Conservation (phyloP, 768 basidiomycete genomes). For the Brasilioporus rufonigricans region DNA sequence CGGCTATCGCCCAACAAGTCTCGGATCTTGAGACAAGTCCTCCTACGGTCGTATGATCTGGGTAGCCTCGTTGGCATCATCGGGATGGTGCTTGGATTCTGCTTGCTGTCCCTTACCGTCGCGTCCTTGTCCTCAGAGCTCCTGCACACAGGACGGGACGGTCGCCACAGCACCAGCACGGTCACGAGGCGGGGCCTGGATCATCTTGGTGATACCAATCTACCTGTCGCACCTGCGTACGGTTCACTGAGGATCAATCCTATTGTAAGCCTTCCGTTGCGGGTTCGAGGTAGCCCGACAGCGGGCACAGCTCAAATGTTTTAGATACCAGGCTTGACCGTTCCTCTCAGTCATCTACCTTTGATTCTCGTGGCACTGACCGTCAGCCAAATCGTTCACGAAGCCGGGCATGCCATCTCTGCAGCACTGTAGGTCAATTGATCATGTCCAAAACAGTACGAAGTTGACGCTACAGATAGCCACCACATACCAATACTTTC, state of each 20-base stretch:
- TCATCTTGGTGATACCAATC: neutral
- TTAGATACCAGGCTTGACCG: constrained; percentile 81
- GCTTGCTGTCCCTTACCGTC: constrained; percentile 38
- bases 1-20: constrained; percentile 34
- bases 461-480: constrained; percentile 36
- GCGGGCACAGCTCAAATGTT: neutral
- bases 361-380: constrained; percentile 61
- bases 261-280: constrained; percentile 28
- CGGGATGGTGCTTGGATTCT: constrained; percentile 47
- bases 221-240: neutral
- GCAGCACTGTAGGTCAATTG: constrained; percentile 62
- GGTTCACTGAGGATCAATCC: constrained; percentile 20
- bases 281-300: neutral
- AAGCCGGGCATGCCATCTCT: constrained; percentile 74
- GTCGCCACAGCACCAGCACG: constrained; percentile 3
- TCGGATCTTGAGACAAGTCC: constrained; percentile 19
- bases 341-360: constrained; percentile 70
- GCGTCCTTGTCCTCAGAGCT: constrained; percentile 19
- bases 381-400: constrained; percentile 69
- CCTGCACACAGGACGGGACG: neutral
- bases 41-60: constrained; percentile 46
- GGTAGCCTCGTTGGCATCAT: constrained; percentile 45
- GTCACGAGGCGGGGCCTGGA: constrained; percentile 17
- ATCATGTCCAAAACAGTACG: neutral
- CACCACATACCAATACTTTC: constrained; percentile 62